Evolutionary conservation across 495 filamentous ascomycete species (phyloP), one percentile per base, ranked within the genome.

Genomic region (Tuber magnatum): DNA sequence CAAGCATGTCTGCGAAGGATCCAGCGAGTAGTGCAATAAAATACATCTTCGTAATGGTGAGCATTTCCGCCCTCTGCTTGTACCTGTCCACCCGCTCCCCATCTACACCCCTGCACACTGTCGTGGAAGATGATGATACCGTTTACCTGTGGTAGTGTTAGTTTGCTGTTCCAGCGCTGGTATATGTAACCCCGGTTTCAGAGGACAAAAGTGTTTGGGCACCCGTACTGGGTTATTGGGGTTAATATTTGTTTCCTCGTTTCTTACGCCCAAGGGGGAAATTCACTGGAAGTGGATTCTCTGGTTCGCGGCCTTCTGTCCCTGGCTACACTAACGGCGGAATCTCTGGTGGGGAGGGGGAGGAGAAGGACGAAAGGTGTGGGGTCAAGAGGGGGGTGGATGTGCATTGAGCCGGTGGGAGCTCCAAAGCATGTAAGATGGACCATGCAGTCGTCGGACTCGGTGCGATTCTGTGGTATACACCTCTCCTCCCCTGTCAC

Each of bases 171-270:
- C 94, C 93, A 9, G 92, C 90, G 40, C 88, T 95, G 76, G 88
- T 97, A 75, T 98, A 94, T 83, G 87, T 94, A 73, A 88, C 89
- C 71, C 92, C 90, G 92, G 81, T 97, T 92, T 86, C 87, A 89
- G 28, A 90, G 93, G 75, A 92, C 93, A 44, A 87, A 89, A 43
- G 90, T 89, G 80, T 89, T 94, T 76, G 92, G 91, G 69, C 90
- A 97, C 78, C 90, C 92, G 16, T 94, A 95, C 82, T 93, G 88
- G 71, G 92, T 97, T 84, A 88, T 91, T 32, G 86, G 86, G 8
- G 84, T 96, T 69, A 94, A 97, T 81, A 84, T 86, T 6, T 42
- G 80, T 76, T 48, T 9, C 90, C 1, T 95, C 93, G 84, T 87
- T 93, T 8, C 24, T 61, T 32, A 32, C n/a, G 12, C 51, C 1